Base-by-base conservation (phyloP, 2,329 filamentous ascomycete species). In the Bipolaris bicolor region DNA sequence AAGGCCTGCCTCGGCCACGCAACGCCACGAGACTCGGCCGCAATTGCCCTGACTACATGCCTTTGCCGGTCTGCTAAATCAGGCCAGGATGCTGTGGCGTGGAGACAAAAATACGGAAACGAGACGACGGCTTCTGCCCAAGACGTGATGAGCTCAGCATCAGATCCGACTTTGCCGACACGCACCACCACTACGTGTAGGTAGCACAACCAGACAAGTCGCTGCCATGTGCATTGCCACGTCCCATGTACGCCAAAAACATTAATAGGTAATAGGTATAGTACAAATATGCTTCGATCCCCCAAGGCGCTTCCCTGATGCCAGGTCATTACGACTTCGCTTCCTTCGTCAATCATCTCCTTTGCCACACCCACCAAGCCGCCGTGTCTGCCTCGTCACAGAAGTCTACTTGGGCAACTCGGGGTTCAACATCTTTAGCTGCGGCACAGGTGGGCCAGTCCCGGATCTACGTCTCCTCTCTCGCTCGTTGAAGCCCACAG, bases 401-500 rank as follows among this genome's bases (percentile, higher is more conserved):
- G 3, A 22, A 49, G 10, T 47, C 60, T 67, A 69, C 51, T 63
- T 61, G 29, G 65, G 65, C 46, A 69, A 60, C 46, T 67, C 60
- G 39, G 60, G 53, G 39, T 62, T 66, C 43, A 67, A 16, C 40
- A 43, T 43, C 50, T 65, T 64, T n/a, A 69, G 63, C 39, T 69
- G 73, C 7, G 78, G 77, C 7, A 75, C 76, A 18, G 80, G 79
- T 26, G 81, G 85, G 2, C 86, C 86, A 9, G 86, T 88, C 3
- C 86, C 86, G 54, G 83, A 84, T 52, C 86, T 80, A 65, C 86
- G 80, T 68, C 86, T 78, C 68, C 86, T 78, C 70, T 88, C 86
- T 41, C 86, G 77, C 73, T 89, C 83, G 48, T 78, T 76, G 60
- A 83, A 72, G 56, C 83, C 78, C 60, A 79, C 64, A 54, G 79